Conservation (phyloP, 495 filamentous ascomycete species). For the Amphirosellinia nigrospora region DNA sequence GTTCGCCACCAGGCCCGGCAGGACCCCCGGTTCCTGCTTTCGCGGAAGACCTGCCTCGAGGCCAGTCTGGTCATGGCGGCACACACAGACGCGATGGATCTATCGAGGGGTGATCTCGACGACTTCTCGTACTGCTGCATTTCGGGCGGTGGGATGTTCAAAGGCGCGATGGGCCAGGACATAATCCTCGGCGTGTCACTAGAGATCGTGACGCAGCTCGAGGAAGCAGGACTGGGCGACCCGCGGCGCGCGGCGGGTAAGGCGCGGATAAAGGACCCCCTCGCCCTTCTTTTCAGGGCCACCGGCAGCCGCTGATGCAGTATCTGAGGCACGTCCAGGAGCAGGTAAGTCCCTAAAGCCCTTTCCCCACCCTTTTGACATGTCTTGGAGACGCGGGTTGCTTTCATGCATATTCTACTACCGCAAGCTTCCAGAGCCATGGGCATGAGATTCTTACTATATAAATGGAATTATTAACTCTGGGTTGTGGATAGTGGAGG, state of each 20-base stretch:
- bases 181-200: conserved; percentile 2
- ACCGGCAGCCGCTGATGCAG: conserved; percentile 10
- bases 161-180: conserved; percentile 21
- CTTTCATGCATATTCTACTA: too few species aligned
- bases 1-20: conserved; percentile 12
- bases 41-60: conserved; percentile 15
- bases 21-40: conserved; percentile 12
- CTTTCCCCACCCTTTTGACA: too few species aligned
- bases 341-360: too few species aligned
- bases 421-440: too few species aligned
- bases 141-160: conserved; percentile 21
- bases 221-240: conserved; percentile 7
- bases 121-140: conserved; percentile 16
- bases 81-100: conserved; percentile 12
- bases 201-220: conserved; percentile 20
- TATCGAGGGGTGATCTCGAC: neutral
- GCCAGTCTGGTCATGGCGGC: conserved; percentile 11
- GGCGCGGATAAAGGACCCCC: neutral
- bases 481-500: too few species aligned
- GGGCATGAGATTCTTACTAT: too few species aligned
- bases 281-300: neutral
- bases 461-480: too few species aligned
- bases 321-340: neutral
- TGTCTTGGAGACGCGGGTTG: too few species aligned
- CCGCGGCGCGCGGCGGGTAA: neutral